These are phyloP conservation scores for Hortiboletus campestris DNA, from an alignment of 768 basidiomycete species.

Conservation along the genomic window DNA sequence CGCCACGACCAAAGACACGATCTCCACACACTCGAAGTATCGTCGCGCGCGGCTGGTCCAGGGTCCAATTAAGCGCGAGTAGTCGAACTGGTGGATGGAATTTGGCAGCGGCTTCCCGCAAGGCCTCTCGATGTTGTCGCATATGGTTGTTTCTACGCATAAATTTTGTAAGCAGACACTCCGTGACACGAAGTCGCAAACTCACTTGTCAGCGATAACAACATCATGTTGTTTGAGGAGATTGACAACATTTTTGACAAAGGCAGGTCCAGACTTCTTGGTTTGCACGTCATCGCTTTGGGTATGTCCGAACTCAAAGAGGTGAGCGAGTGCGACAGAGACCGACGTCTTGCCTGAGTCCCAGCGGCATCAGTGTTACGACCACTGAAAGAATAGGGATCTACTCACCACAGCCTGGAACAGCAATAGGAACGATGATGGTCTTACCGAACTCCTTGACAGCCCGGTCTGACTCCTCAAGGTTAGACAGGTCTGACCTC, in stretches of 20 bases:
- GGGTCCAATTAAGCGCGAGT: conserved; percentile 78
- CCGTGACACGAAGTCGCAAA: not conserved
- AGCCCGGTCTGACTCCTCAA: conserved; percentile 14
- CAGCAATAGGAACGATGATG: conserved; percentile 82
- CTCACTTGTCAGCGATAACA: conserved; percentile 92
- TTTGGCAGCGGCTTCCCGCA: conserved; percentile 53
- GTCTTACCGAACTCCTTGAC: conserved; percentile 58
- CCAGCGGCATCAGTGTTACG: not conserved
- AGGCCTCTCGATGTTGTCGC: conserved; percentile 67
- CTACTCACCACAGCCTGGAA: conserved; percentile 86
- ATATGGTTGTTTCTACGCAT: conserved; percentile 83
- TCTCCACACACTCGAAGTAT: conserved; percentile 76
- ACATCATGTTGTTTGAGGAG: conserved; percentile 65
- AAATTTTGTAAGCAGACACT: not conserved
- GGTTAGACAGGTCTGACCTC: conserved; percentile 31
- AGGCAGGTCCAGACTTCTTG: conserved; percentile 70
- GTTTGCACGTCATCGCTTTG: conserved; percentile 87
- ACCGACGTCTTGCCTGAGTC: conserved; percentile 81
- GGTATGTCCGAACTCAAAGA: conserved; percentile 88
- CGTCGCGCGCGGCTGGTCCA: conserved; percentile 54
- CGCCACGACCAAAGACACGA: conserved; percentile 72
- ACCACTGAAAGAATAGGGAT: not conserved
- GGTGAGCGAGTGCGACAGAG: conserved; percentile 68
- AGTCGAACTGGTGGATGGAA: conserved; percentile 60
- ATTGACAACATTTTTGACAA: conserved; percentile 67